A percentile compares a stretch with the other conserved stretches of the same genome.
phyloP scores from a whole-genome alignment of 768 basidiomycete species.

The Mycena capillaripes region DNA sequence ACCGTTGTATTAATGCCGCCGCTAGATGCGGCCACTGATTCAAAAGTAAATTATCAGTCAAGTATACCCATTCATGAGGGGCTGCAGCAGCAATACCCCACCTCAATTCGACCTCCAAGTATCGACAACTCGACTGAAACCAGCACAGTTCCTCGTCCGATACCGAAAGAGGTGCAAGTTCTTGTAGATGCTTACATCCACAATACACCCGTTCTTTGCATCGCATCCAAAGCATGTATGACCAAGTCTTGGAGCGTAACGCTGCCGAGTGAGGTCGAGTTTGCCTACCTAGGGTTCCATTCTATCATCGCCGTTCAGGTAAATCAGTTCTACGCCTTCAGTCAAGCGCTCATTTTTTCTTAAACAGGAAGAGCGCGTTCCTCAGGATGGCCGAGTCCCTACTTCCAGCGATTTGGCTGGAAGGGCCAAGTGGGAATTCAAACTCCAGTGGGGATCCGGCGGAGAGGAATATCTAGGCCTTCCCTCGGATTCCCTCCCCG shows the following conservation, averaged over 20 bases:
- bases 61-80: background rate
- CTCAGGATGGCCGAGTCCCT: background rate
- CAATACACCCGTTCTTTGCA: conserved; percentile 55
- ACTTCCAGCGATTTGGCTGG: conserved; percentile 41
- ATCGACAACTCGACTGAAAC: background rate
- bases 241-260: conserved; percentile 46
- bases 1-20: background rate
- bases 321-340: conserved; percentile 20
- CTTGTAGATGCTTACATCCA: conserved; percentile 57
- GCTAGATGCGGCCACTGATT: background rate
- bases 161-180: conserved; percentile 59
- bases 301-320: conserved; percentile 57
- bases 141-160: conserved; percentile 36
- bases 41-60: background rate
- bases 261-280: conserved; percentile 54
- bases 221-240: conserved; percentile 52
- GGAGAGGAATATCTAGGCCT: conserved; percentile 57
- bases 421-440: conserved; percentile 59
- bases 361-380: conserved; percentile 40
- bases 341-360: background rate
- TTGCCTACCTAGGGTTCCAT: conserved; percentile 63
- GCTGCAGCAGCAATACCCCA: background rate
- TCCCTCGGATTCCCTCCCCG: conserved; percentile 5
- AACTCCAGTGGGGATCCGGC: conserved; percentile 63
- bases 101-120: background rate